These are phyloP conservation scores for Pseudopediastrum boryanum DNA, from an alignment of 139 green algal species.

Conservation along the genomic window DNA sequence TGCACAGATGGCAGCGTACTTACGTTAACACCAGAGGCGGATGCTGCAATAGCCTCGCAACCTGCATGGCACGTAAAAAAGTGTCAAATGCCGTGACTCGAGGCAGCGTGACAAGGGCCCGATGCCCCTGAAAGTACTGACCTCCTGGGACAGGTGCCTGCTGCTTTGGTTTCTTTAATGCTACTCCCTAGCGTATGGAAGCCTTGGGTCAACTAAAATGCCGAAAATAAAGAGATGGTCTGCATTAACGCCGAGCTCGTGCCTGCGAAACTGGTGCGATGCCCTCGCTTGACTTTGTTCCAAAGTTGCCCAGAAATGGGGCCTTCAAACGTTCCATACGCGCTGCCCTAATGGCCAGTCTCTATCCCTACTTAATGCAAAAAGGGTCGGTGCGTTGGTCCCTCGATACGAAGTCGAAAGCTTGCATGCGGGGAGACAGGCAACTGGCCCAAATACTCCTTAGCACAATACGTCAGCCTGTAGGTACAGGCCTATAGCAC, in stretches of 20 bases:
- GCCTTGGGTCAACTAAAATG: too few species aligned
- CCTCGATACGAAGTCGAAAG: too few species aligned
- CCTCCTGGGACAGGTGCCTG: slow-evolving; percentile 15
- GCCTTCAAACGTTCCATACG: slow-evolving; percentile 30
- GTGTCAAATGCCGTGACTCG: background rate
- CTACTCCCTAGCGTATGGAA: too few species aligned
- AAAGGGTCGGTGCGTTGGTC: too few species aligned
- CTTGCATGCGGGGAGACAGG: too few species aligned
- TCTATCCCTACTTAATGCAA: too few species aligned
- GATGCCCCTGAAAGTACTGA: background rate
- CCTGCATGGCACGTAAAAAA: background rate
- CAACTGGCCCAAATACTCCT: too few species aligned
- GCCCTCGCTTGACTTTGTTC: slow-evolving; percentile 22
- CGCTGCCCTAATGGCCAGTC: too few species aligned
- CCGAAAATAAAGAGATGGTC: too few species aligned
- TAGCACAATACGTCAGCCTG: too few species aligned
- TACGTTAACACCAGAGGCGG: slow-evolving; percentile 15
- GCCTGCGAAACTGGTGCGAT: background rate
- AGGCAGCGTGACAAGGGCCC: background rate
- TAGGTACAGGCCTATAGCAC: too few species aligned
- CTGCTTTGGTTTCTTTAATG: slow-evolving; percentile 38
- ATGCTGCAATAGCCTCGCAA: slow-evolving; percentile 32
- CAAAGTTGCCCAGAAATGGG: slow-evolving; percentile 32
- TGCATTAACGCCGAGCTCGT: background rate
- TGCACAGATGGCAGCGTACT: background rate